Evolutionary conservation across 352 stramenopile genomes (phyloP).

Genomic region (Pythium sp.): DNA sequence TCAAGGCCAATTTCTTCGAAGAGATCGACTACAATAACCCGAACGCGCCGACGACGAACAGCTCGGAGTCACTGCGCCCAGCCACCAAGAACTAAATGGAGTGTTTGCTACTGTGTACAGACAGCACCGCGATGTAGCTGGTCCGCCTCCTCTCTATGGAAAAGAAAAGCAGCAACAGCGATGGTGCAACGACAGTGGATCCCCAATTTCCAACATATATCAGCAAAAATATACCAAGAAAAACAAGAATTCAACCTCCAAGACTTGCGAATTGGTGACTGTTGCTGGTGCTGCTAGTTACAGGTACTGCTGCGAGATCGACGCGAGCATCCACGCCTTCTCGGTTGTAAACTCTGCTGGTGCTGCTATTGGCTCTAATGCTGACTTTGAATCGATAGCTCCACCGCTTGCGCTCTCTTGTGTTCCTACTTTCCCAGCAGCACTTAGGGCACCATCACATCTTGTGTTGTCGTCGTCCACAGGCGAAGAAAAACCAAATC

Average conservation of each 20-base stretch:
- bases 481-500: conserved; percentile 8
- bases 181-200: background rate
- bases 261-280: background rate
- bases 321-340: conserved; percentile 40
- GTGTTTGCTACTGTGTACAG: background rate
- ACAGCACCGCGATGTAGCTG: background rate
- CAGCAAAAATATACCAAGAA: conserved; percentile 4
- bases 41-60: conserved; percentile 33
- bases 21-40: conserved; percentile 87
- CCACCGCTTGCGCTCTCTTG: background rate
- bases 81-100: conserved; percentile 57
- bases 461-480: background rate
- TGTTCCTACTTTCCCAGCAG: background rate
- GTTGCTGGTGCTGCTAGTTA: background rate
- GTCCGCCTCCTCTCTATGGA: background rate
- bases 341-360: conserved; percentile 19
- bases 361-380: background rate
- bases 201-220: background rate
- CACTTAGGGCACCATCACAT: no score
- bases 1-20: conserved; percentile 50
- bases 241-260: conserved; percentile 9
- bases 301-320: conserved; percentile 35
- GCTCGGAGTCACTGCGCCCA: conserved; percentile 50
- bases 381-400: background rate
- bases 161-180: background rate